A percentile compares a stretch with the other conserved stretches of the same genome.
Conservation (phyloP, 148 eudicot species). For the Camellia japonica region DNA sequence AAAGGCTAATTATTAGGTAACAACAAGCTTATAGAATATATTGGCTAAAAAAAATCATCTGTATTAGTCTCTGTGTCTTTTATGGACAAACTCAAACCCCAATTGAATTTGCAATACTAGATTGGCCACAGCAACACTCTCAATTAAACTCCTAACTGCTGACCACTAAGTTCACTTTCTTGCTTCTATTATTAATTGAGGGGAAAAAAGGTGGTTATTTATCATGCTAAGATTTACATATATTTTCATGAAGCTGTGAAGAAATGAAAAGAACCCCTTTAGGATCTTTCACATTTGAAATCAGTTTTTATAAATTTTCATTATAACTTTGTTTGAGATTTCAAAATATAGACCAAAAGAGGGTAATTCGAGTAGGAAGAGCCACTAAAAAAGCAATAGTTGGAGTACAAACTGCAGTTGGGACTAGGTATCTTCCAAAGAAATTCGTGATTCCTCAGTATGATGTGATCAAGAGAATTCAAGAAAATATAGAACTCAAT, state of each 20-base stretch:
- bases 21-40: neutral
- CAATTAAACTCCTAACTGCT: neutral
- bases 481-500: neutral
- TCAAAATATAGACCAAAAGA: neutral
- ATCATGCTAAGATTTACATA: neutral
- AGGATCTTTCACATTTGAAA: neutral
- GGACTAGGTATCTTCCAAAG: neutral
- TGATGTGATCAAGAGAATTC: neutral
- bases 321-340: neutral
- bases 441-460: neutral
- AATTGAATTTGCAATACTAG: neutral
- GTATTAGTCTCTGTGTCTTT: neutral
- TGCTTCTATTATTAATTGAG: neutral
- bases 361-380: neutral
- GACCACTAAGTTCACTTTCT: neutral
- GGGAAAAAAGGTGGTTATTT: neutral
- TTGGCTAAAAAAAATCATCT: neutral
- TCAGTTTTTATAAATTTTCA: neutral
- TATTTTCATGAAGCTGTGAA: neutral
- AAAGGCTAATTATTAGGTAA: neutral
- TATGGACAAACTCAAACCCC: neutral
- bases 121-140: neutral
- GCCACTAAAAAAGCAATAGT: neutral
- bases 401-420: neutral
- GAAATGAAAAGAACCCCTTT: neutral